Conservation (phyloP, 768 basidiomycete genomes). For the Tricholoma hemisulphureum region DNA sequence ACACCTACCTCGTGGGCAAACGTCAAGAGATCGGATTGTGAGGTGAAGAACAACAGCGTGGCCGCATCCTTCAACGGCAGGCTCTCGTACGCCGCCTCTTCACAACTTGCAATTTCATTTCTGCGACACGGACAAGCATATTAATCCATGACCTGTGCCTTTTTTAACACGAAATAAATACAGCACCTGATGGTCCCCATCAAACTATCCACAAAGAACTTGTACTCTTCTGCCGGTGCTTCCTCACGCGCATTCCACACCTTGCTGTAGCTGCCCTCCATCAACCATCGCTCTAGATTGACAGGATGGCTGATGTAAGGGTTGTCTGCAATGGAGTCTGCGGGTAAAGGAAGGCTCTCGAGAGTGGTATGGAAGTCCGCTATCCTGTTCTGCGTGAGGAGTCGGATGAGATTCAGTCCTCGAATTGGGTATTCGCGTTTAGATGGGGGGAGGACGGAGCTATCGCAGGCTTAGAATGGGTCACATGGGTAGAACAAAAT, state of each 20-base stretch:
- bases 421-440: slow-evolving; percentile 85
- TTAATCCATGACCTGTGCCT: neutral
- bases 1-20: slow-evolving; percentile 75
- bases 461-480: slow-evolving; percentile 20
- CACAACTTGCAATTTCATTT: slow-evolving; percentile 96
- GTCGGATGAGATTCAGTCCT: slow-evolving; percentile 90
- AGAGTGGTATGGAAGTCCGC: slow-evolving; percentile 97
- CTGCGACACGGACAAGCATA: slow-evolving; percentile 39
- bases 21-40: slow-evolving; percentile 72
- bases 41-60: slow-evolving; percentile 87
- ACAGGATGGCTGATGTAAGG: slow-evolving; percentile 82
- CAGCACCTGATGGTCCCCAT: slow-evolving; percentile 90
- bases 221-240: slow-evolving; percentile 92
- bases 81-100: slow-evolving; percentile 90
- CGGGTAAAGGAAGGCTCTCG: slow-evolving; percentile 77
- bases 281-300: slow-evolving; percentile 93
- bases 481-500: neutral
- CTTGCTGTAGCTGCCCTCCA: slow-evolving; percentile 98
- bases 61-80: slow-evolving; percentile 88
- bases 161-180: neutral
- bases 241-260: slow-evolving; percentile 95
- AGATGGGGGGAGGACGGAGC: slow-evolving; percentile 76
- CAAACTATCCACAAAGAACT: slow-evolving; percentile 88
- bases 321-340: slow-evolving; percentile 65
- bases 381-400: slow-evolving; percentile 93